A percentile compares a stretch with the other conserved stretches of the same genome.
Conservation (phyloP, 176 grass and related monocot genomes). For the Pontederia paniculata region DNA sequence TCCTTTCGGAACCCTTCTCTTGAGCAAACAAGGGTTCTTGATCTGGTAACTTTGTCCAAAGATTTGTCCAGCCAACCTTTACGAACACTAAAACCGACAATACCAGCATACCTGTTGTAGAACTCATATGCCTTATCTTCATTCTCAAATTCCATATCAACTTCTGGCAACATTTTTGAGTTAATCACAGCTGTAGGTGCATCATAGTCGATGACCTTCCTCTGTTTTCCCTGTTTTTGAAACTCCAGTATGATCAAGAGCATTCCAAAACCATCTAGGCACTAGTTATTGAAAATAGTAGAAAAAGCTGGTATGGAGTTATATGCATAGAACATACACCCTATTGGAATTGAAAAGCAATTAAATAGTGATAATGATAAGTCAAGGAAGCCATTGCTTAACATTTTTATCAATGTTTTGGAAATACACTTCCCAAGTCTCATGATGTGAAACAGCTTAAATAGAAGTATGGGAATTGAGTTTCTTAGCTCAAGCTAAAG, state of each 20-base stretch:
- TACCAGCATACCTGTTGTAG: constrained; percentile 35
- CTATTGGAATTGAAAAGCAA: too few species aligned
- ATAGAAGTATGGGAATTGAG: too few species aligned
- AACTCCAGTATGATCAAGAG: neutral
- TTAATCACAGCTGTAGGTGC: constrained; percentile 16
- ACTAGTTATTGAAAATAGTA: neutral
- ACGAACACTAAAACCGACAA: constrained; percentile 35
- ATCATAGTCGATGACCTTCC: constrained; percentile 41
- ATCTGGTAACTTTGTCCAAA: constrained; percentile 25
- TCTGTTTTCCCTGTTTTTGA: constrained; percentile 37
- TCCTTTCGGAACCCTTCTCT: constrained; percentile 42
- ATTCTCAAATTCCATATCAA: constrained; percentile 40
- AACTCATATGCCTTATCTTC: constrained; percentile 34
- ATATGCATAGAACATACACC: too few species aligned
- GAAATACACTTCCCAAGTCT: too few species aligned
- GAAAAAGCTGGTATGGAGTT: neutral
- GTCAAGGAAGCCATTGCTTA: too few species aligned
- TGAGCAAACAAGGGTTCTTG: constrained; percentile 43
- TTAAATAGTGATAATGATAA: too few species aligned
- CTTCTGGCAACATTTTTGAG: constrained; percentile 34
- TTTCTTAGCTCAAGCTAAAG: too few species aligned
- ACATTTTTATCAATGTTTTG: too few species aligned
- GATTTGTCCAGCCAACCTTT: constrained; percentile 38
- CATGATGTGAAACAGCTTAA: too few species aligned
- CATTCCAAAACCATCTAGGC: neutral